Evolutionary conservation across 1,284 basidiomycete genomes (phyloP).

Genomic region (Leccinum glutinopallens): DNA sequence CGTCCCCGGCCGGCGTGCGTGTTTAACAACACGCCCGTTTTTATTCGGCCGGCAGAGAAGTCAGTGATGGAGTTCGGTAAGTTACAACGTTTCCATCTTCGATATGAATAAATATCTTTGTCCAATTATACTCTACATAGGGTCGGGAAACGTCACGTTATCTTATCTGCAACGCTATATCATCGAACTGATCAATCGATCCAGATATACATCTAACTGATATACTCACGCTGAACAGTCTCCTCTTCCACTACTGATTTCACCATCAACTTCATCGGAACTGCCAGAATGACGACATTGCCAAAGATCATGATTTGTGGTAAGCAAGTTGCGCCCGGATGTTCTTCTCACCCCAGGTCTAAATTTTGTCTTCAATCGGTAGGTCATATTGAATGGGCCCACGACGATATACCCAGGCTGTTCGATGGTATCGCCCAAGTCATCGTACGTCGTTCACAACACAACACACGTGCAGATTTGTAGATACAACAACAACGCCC

Average conservation of each 20-base stretch:
- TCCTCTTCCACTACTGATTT: constrained; percentile 5
- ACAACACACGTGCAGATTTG: not conserved
- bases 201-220: not conserved
- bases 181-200: not conserved
- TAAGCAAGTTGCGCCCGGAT: constrained; percentile 7
- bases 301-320: constrained; percentile 27
- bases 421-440: constrained; percentile 73
- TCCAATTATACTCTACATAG: not conserved
- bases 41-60: not conserved
- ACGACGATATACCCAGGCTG: constrained; percentile 67
- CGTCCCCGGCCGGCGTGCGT: too few relatives aligned
- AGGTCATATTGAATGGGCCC: constrained; percentile 79
- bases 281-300: constrained; percentile 14
- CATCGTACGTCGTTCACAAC: not conserved
- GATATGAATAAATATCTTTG: not conserved
- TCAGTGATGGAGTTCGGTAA: not conserved
- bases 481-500: not conserved
- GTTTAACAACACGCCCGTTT: too few relatives aligned
- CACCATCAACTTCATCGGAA: not conserved
- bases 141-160: not conserved
- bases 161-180: not conserved
- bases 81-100: too few relatives aligned
- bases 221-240: not conserved
- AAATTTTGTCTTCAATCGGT: not conserved
- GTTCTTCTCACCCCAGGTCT: not conserved